Percentiles rank a stretch among this genome's conserved stretches.
These are phyloP conservation scores for Psophocarpus tetragonolobus DNA, from an alignment of 306 rosid genomes.

Conservation along the genomic window DNA sequence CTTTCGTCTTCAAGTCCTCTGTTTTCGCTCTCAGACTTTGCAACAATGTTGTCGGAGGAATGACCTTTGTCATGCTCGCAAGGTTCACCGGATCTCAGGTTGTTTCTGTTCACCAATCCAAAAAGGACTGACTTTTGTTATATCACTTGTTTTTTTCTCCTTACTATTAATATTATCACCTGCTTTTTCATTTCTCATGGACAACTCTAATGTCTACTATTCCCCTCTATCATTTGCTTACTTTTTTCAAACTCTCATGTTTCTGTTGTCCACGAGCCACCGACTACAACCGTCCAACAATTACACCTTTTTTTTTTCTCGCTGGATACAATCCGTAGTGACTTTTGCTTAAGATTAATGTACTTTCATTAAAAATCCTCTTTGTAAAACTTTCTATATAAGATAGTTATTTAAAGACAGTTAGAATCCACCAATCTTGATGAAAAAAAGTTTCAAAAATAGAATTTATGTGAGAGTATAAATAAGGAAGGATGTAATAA, in stretches of 20 bases:
- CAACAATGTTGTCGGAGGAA: constrained; percentile 79
- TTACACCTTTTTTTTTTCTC: not conserved
- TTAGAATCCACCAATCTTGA: no score
- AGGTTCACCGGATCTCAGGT: constrained; percentile 69
- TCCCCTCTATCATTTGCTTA: not conserved
- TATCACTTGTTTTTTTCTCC: not conserved
- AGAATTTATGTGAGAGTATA: no score
- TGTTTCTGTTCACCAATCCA: not conserved
- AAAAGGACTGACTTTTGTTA: not conserved
- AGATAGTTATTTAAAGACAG: no score
- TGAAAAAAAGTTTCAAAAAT: no score
- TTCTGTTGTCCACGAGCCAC: not conserved
- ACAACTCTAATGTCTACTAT: no score
- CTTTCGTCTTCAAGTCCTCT: constrained; percentile 67
- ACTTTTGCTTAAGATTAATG: no score
- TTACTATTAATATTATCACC: no score
- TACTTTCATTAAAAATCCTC: no score
- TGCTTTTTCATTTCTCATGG: no score
- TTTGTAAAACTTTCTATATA: no score
- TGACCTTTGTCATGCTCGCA: constrained; percentile 74
- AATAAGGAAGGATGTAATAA: no score
- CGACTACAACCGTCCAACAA: not conserved
- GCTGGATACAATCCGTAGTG: not conserved
- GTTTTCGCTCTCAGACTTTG: constrained; percentile 63
- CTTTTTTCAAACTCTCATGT: not conserved